These are phyloP conservation scores for Hibiscus syriacus DNA, from an alignment of 345 rosid species.

Conservation along the genomic window DNA sequence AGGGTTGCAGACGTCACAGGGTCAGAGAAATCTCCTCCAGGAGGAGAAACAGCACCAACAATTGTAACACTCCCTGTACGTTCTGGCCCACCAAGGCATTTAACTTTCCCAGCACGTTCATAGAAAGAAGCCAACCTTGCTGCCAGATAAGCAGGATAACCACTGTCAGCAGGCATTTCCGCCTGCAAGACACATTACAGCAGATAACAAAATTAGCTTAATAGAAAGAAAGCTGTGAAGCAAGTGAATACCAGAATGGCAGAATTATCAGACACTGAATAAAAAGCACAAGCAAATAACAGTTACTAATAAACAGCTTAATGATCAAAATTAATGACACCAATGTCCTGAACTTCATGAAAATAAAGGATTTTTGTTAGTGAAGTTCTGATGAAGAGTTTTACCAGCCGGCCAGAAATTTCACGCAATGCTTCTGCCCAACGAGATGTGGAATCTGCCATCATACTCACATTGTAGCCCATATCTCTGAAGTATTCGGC, in stretches of 20 bases:
- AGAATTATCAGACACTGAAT: background rate
- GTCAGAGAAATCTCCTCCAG: too few relatives aligned
- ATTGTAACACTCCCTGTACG: too few relatives aligned
- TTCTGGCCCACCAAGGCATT: too few relatives aligned
- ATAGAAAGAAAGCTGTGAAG: background rate
- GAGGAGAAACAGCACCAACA: too few relatives aligned
- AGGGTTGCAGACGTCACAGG: too few relatives aligned
- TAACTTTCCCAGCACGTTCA: slow-evolving; percentile 98
- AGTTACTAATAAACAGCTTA: background rate
- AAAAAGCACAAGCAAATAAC: background rate
- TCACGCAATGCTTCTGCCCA: slow-evolving; percentile 99
- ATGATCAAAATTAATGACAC: background rate
- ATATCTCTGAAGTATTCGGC: slow-evolving; percentile 98
- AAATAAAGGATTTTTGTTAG: background rate
- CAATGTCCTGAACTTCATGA: background rate
- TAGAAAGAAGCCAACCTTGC: slow-evolving; percentile 97
- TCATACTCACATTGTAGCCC: slow-evolving; percentile 98
- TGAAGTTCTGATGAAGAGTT: background rate
- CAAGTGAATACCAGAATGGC: background rate
- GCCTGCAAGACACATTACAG: slow-evolving; percentile 50
- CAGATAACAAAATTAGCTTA: slow-evolving; percentile 1
- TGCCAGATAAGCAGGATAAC: slow-evolving; percentile 98
- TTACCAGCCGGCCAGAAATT: slow-evolving; percentile 96
- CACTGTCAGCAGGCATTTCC: slow-evolving; percentile 99
- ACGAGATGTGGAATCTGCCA: slow-evolving; percentile 99